phyloP scores from a whole-genome alignment of 768 basidiomycete species.

The Suillus bovinus region DNA sequence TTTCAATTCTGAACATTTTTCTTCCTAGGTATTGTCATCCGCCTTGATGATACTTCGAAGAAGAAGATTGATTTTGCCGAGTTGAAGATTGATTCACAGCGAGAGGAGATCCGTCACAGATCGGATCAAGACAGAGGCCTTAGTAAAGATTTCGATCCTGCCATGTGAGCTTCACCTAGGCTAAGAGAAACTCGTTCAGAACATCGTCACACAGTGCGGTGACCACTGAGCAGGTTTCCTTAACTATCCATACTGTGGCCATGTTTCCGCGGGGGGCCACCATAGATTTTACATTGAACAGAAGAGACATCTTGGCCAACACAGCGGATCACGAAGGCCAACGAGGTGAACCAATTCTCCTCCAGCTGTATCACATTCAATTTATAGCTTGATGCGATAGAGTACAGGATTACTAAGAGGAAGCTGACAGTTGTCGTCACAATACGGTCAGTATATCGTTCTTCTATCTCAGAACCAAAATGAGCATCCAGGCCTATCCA shows the following conservation, averaged over 20 bases:
- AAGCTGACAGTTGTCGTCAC: conserved; percentile 6
- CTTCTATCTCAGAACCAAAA: background rate
- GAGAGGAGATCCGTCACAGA: background rate
- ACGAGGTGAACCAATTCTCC: conserved; percentile 6
- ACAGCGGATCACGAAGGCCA: background rate
- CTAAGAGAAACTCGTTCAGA: too few relatives aligned
- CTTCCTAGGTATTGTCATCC: conserved; percentile 3
- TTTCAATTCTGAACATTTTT: background rate
- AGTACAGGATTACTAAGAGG: background rate
- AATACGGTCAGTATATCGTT: background rate
- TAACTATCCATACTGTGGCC: conserved; percentile 4
- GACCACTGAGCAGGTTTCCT: background rate
- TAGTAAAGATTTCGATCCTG: background rate
- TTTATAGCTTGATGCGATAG: background rate
- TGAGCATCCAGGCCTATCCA: too few relatives aligned
- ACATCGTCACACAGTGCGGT: too few relatives aligned
- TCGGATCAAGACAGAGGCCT: conserved; percentile 1
- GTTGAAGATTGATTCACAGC: background rate
- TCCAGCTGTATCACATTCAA: background rate
- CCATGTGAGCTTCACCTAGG: too few relatives aligned
- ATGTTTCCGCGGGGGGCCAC: background rate
- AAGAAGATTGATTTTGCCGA: conserved; percentile 6
- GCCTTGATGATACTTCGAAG: conserved; percentile 5
- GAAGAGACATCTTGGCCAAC: background rate
- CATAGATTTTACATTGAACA: conserved; percentile 4